Conservation (phyloP, 2,329 filamentous ascomycete species). For the Talaromyces marneffei region DNA sequence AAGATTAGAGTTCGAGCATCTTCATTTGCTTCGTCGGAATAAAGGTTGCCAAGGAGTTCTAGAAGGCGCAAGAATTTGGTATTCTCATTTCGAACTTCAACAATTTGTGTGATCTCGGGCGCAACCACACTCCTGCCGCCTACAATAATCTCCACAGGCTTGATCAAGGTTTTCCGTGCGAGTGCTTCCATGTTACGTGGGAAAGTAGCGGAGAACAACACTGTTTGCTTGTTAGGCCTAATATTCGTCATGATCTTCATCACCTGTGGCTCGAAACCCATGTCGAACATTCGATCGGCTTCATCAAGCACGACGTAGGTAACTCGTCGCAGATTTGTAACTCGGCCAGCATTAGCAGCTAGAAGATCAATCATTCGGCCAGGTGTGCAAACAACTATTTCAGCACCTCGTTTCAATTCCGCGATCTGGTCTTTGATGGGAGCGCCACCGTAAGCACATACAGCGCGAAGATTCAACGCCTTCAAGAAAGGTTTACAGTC, state of each 20-base stretch:
- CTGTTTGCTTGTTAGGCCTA: constrained; percentile 85
- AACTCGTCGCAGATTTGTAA: constrained; percentile 82
- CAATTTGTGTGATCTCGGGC: constrained; percentile 77
- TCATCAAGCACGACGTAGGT: constrained; percentile 95
- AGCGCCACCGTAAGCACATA: constrained; percentile 90
- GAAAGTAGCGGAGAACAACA: constrained; percentile 95
- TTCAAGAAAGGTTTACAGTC: constrained; percentile 95
- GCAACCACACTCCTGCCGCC: constrained; percentile 71
- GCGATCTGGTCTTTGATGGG: constrained; percentile 98
- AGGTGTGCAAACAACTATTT: constrained; percentile 91
- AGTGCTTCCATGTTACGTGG: constrained; percentile 86
- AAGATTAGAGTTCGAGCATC: constrained; percentile 87
- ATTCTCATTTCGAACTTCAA: constrained; percentile 77
- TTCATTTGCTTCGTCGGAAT: constrained; percentile 67
- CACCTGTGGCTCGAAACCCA: constrained; percentile 98
- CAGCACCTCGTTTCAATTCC: constrained; percentile 87
- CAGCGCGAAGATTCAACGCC: constrained; percentile 73
- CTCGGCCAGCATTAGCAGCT: constrained; percentile 86
- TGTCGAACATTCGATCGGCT: constrained; percentile 98
- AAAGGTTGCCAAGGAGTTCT: constrained; percentile 79
- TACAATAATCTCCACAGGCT: constrained; percentile 85
- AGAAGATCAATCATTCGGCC: constrained; percentile 94
- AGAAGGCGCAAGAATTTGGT: constrained; percentile 79
- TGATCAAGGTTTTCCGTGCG: constrained; percentile 79
- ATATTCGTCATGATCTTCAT: constrained; percentile 94